Base-by-base conservation (phyloP, 176 grass and related monocot species). In the Otatea glauca region DNA sequence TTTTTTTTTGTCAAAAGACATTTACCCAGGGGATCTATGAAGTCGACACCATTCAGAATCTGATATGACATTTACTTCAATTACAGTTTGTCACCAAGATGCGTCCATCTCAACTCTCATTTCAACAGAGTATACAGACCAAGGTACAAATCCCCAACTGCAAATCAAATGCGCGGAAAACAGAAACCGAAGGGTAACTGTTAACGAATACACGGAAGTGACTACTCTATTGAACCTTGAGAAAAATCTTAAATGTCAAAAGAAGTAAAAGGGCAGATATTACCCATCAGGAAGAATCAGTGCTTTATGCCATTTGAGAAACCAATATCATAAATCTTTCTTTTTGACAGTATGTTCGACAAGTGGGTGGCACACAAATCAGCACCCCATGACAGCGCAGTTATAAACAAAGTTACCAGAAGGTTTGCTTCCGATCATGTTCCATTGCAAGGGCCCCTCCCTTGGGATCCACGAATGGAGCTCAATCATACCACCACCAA, bases 321-420 rank as follows among this genome's bases (percentile, higher is more conserved):
- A 87, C 73, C 87, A 94, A 94, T 94, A 86, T 91, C 84, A 82
- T 80, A 81, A 55, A 77, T 81, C 61, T 60, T 90, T 87, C 86
- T 41, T 84, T 72, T 55, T 25, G 60, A 80, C 59, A 16, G 81
- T 87, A 87, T 87, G 75, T 91, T 91, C 60, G 62, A 44, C 75
- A 74, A 12, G 72, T 56, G 63, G 73, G 49, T n/a, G 34, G 74
- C 42, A 25, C 66, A 86, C 53, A 81, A 64, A 90, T 98, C 89
- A 98, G 80, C 96, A 98, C 70, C 91, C 93, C 96, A 98, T 98
- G 65, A 98, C 93, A 80, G 96, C 93, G 75, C 96, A 98, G 75
- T 98, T 98, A 90, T 95, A 98, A 37, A 98, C 96, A 77, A 98
- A 98, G 84, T 89, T 98, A 59, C 87, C 88, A 7, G 88, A 95